These are phyloP conservation scores for Thamnidium elegans DNA, from an alignment of 192 early-diverging fungal species.

Conservation along the genomic window DNA sequence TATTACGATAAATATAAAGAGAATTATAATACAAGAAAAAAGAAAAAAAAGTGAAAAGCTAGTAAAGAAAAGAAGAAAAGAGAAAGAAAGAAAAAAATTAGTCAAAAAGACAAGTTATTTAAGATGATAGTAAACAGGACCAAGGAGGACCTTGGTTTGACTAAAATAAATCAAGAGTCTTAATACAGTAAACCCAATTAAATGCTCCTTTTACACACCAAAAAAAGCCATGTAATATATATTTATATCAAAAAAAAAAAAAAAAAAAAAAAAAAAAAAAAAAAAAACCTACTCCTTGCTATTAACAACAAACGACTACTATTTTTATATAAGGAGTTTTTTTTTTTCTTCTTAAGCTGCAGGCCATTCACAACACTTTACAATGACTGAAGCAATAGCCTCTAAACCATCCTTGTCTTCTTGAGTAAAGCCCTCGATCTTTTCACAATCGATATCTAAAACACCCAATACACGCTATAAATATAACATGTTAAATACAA, in stretches of 20 bases:
- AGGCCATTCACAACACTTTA: conserved; percentile 30
- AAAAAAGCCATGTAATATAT: too few species aligned
- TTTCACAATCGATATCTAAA: conserved; percentile 68
- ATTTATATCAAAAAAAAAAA: too few species aligned
- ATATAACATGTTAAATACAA: neutral
- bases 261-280: too few species aligned
- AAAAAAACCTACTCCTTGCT: too few species aligned
- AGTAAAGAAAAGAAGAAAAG: neutral
- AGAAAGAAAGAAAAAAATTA: neutral
- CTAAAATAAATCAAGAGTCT: too few species aligned
- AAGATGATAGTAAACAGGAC: too few species aligned
- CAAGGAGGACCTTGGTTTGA: too few species aligned
- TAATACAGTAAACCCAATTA: too few species aligned
- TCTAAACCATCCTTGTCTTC: conserved; percentile 66
- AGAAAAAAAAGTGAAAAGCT: neutral
- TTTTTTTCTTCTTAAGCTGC: too few species aligned
- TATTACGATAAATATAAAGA: neutral
- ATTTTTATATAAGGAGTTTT: too few species aligned
- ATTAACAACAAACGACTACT: too few species aligned
- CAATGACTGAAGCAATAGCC: conserved; percentile 56
- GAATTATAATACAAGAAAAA: neutral
- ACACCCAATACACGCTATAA: conserved; percentile 59
- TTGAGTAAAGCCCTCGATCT: conserved; percentile 63
- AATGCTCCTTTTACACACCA: too few species aligned
- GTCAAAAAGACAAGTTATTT: neutral